Conservation (phyloP, 2,329 filamentous ascomycete species). For the Penicillium sp. region DNA sequence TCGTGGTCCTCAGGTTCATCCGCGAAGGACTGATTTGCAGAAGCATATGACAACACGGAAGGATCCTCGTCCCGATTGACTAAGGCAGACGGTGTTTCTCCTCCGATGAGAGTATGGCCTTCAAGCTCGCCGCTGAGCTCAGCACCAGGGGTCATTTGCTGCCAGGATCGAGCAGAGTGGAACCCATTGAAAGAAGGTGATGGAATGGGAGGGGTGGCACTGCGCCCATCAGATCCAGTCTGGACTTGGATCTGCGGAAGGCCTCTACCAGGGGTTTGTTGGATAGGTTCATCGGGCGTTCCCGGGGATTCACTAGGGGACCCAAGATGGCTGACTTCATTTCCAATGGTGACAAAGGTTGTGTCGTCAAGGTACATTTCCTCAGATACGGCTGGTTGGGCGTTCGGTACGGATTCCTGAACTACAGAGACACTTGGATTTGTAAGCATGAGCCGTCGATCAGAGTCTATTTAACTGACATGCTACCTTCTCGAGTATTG, state of each 20-base stretch:
- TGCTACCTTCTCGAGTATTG: conserved; percentile 34
- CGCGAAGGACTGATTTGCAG: conserved; percentile 18
- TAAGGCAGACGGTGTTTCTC: conserved; percentile 9
- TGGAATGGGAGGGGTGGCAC: conserved; percentile 16
- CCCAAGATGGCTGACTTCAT: conserved; percentile 10
- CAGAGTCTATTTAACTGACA: conserved; percentile 40
- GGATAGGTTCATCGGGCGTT: conserved; percentile 10
- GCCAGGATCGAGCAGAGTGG: conserved; percentile 22
- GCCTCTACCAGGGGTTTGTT: conserved; percentile 12
- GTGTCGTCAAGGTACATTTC: conserved; percentile 18
- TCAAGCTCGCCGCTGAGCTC: conserved; percentile 15
- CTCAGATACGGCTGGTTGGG: conserved; percentile 1
- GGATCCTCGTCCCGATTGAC: conserved; percentile 13
- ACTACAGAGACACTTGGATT: conserved; percentile 30
- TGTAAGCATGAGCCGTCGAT: conserved; percentile 28
- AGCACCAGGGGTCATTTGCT: conserved; percentile 9
- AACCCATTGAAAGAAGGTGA: conserved; percentile 25
- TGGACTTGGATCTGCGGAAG: conserved; percentile 8
- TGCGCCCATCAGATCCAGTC: conserved; percentile 13
- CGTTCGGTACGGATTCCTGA: conserved; percentile 25
- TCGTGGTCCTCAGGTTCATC: conserved; percentile 4
- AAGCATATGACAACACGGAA: conserved; percentile 18
- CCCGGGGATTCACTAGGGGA: conserved; percentile 10
- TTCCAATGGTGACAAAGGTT: conserved; percentile 21
- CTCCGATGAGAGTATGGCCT: conserved; percentile 22